A percentile compares a stretch with the other conserved stretches of the same genome.
phyloP scores from a whole-genome alignment of 129 eudicot genomes.

The Lonicera japonica region DNA sequence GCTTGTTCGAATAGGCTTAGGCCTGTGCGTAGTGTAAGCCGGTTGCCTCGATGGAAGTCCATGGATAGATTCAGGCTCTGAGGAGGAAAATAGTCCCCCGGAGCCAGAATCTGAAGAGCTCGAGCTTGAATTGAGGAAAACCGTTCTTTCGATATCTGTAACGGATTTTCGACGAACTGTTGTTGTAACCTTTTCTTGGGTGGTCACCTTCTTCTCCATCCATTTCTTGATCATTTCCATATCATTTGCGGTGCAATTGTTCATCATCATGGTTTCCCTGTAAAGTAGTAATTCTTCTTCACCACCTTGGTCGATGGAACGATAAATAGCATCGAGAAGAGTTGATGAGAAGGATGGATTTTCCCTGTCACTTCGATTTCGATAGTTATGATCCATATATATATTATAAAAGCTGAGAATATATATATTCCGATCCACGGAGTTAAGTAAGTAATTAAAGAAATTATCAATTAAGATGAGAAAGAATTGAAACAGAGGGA shows the following conservation, averaged over 20 bases:
- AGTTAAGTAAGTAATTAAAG: too few species aligned
- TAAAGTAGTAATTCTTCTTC: slow-evolving; percentile 15
- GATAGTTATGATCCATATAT: slow-evolving; percentile 2
- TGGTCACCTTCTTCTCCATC: slow-evolving; percentile 37
- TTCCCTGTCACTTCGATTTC: slow-evolving; percentile 16
- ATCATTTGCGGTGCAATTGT: slow-evolving; percentile 4
- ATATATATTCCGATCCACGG: too few species aligned
- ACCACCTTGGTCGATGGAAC: slow-evolving; percentile 53
- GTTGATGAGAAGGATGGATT: slow-evolving; percentile 74
- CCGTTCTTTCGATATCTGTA: slow-evolving; percentile 15
- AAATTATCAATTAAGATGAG: too few species aligned
- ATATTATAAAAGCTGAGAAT: too few species aligned
- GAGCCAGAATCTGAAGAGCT: slow-evolving; percentile 74
- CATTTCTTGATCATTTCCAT: slow-evolving; percentile 36
- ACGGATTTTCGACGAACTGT: slow-evolving; percentile 29
- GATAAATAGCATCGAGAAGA: slow-evolving; percentile 75
- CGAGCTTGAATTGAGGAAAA: slow-evolving; percentile 29
- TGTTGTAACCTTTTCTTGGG: slow-evolving; percentile 5
- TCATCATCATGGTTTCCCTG: slow-evolving; percentile 20
- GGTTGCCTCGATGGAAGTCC: slow-evolving; percentile 19
- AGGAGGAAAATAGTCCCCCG: slow-evolving; percentile 48
- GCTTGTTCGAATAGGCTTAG: slow-evolving; percentile 58
- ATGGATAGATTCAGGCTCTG: slow-evolving; percentile 46
- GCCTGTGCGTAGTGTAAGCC: slow-evolving; percentile 18
- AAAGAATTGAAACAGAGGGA: slow-evolving; percentile 13